Evolutionary conservation across 2,329 filamentous ascomycete species (phyloP), one percentile per base, ranked within the genome.

Genomic region (Trichoderma sp.): DNA sequence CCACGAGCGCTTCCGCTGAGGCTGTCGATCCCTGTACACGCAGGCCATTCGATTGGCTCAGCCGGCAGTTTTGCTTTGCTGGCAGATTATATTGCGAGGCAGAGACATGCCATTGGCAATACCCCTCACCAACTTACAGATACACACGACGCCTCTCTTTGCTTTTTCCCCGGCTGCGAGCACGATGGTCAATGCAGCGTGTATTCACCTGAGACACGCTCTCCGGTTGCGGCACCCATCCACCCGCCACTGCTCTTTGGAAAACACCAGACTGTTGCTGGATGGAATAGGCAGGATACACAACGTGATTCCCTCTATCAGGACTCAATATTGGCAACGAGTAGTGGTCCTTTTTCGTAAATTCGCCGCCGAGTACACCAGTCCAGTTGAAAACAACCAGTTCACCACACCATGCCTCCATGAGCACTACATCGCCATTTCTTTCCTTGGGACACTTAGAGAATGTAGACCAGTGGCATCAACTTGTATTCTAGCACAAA

Each of bases 41-140:
- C 45, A 38, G 6, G 33, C 3, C 59, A 3, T 24, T 65, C 21
- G 16, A 73, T 73, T 73, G 71, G 71, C 27, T 27, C 21, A 45
- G 29, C 24, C 33, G 21, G 18, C 16, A 29, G 71, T 35, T 62
- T 56, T 56, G 71, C 71, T 73, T 73, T 73, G 71, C 29, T 65
- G 60, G 60, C 71, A 73, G 21, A 35, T 33, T 64, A 56, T 65
- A 65, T 64, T 65, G 59, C 21, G 8, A 27, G 21, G 41, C n/a
- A 53, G 50, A 21, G 21, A 6, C 31, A 53, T 56, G 11, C 24
- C 27, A 38, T 64, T 73, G 41, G 31, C 29, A 4, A 29, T 65
- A 29, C 69, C 71, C 71, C 60, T 56, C 60, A 38, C 41, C 41
- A 64, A 29, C 12, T 31, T 24, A 21, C 24, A 21, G 50, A 35